These are phyloP conservation scores for Plasmopara viticola DNA, from an alignment of 352 stramenopile genomes.

Conservation along the genomic window DNA sequence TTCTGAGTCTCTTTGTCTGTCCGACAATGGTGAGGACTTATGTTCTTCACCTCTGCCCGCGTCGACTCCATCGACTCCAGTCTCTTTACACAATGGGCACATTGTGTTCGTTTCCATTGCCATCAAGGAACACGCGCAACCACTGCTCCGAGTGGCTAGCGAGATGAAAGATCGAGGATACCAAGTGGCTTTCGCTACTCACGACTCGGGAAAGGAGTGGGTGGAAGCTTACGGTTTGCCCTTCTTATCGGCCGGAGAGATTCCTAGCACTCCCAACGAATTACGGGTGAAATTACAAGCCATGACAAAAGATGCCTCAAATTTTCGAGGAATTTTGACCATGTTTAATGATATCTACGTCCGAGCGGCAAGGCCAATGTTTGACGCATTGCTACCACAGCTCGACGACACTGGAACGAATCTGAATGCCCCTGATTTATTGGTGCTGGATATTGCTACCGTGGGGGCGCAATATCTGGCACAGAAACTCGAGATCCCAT, in stretches of 20 bases:
- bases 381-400: constrained; percentile 54
- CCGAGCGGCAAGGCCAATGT: constrained; percentile 69
- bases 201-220: constrained; percentile 78
- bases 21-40: constrained; percentile 15
- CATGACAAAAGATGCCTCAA: constrained; percentile 79
- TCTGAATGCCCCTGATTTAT: constrained; percentile 36
- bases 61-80: constrained; percentile 1
- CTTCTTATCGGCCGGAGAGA: constrained; percentile 67
- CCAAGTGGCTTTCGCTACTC: constrained; percentile 73
- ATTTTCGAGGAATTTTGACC: constrained; percentile 79
- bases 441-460: constrained; percentile 79
- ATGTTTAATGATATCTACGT: constrained; percentile 89
- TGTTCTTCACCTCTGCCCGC: constrained; percentile 4
- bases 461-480: constrained; percentile 74
- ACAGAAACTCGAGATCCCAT: constrained; percentile 66
- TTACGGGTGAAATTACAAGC: constrained; percentile 60
- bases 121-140: constrained; percentile 74
- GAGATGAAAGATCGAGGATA: constrained; percentile 71
- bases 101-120: constrained; percentile 81
- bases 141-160: constrained; percentile 67
- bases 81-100: constrained; percentile 29
- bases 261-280: constrained; percentile 71
- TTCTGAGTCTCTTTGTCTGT: constrained; percentile 10
- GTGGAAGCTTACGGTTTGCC: constrained; percentile 40
- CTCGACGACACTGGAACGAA: constrained; percentile 23